A percentile compares a stretch with the other conserved stretches of the same genome.
These are phyloP conservation scores for Aspergillus indologenus DNA, from an alignment of 495 filamentous ascomycete species.

Conservation along the genomic window DNA sequence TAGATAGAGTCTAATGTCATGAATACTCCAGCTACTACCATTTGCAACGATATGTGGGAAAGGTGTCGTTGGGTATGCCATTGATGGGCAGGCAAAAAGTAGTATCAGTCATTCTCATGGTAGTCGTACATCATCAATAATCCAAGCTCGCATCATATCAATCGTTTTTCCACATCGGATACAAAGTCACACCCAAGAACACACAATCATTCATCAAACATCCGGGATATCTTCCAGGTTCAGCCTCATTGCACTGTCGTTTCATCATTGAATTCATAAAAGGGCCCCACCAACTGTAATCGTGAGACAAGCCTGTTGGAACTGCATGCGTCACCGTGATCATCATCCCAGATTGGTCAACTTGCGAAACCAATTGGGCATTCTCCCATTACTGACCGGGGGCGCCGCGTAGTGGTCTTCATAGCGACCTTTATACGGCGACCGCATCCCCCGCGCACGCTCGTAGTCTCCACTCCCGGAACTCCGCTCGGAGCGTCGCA, in stretches of 20 bases:
- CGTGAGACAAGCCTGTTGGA: neutral
- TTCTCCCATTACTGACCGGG: slow-evolving; percentile 34
- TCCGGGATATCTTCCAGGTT: neutral
- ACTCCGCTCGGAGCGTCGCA: slow-evolving; percentile 30
- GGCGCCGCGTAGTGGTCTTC: slow-evolving; percentile 29
- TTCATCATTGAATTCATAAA: slow-evolving; percentile 20
- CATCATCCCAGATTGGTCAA: slow-evolving; percentile 34
- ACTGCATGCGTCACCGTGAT: neutral
- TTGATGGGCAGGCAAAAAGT: neutral
- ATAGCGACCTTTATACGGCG: slow-evolving; percentile 10
- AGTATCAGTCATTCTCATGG: neutral
- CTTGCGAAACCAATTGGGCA: slow-evolving; percentile 49
- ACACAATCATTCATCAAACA: neutral
- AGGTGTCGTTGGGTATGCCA: no score
- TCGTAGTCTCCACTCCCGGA: slow-evolving; percentile 45
- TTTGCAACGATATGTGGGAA: no score
- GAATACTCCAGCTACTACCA: no score
- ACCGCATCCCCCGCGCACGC: slow-evolving; percentile 37
- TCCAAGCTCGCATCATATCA: slow-evolving; percentile 13
- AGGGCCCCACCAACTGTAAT: no score
- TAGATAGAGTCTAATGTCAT: no score
- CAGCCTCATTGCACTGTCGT: slow-evolving; percentile 18
- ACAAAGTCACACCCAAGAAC: neutral
- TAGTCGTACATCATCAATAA: slow-evolving; percentile 4
- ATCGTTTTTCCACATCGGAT: slow-evolving; percentile 5